Percentiles rank a stretch among this genome's conserved stretches.
Evolutionary conservation across 1,284 basidiomycete species (phyloP).

Genomic region (Neonothopanus nambi): DNA sequence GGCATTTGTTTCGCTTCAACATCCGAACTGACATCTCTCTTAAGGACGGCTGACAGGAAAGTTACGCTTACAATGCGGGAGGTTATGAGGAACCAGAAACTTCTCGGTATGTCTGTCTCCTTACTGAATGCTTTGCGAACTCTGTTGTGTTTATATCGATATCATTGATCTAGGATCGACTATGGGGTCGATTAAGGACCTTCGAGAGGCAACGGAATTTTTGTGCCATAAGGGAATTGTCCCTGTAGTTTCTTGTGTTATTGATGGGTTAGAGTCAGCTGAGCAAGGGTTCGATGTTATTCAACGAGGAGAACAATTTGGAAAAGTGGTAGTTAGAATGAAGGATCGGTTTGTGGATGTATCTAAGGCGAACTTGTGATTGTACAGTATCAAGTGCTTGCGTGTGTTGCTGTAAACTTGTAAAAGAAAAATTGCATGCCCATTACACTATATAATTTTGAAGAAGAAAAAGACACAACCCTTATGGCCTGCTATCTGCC

Average conservation of each 20-base stretch:
- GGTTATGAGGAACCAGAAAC: slow-evolving; percentile 75
- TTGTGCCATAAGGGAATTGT: slow-evolving; percentile 66
- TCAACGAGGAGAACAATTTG: slow-evolving; percentile 65
- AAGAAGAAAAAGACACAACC: too few species aligned
- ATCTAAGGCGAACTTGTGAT: slow-evolving; percentile 2
- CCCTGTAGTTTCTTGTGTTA: slow-evolving; percentile 73
- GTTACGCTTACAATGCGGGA: slow-evolving; percentile 79
- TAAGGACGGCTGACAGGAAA: slow-evolving; percentile 66
- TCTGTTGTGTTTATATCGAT: slow-evolving; percentile 9
- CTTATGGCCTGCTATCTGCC: too few species aligned
- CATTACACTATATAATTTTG: too few species aligned
- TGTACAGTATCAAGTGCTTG: neutral
- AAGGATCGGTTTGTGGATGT: neutral
- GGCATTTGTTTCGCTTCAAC: slow-evolving; percentile 12
- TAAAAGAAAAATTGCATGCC: too few species aligned
- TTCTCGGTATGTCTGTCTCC: slow-evolving; percentile 56
- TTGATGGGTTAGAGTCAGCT: slow-evolving; percentile 68
- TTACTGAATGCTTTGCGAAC: neutral
- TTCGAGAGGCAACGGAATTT: slow-evolving; percentile 73
- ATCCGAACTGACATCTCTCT: slow-evolving; percentile 15
- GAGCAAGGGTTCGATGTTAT: slow-evolving; percentile 74
- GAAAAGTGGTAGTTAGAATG: slow-evolving; percentile 59
- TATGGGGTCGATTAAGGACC: slow-evolving; percentile 83
- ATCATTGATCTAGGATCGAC: slow-evolving; percentile 63
- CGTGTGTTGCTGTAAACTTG: too few species aligned